Base-by-base conservation (phyloP, 2,329 filamentous ascomycete species). In the Xylaria sp. region DNA sequence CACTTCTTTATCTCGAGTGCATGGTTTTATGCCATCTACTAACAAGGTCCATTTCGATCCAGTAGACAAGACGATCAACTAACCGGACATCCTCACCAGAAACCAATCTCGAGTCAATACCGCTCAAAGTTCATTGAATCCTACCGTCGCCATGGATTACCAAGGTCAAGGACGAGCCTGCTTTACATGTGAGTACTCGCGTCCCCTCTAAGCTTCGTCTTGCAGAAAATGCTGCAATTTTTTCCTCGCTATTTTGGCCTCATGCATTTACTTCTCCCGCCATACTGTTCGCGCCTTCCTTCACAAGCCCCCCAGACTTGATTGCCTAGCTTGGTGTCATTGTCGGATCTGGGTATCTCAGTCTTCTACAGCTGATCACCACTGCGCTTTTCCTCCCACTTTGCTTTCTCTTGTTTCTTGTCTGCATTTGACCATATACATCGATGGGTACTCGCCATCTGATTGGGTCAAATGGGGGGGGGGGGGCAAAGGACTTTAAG, bases 131-230 rank as follows among this genome's bases (percentile, higher is more conserved):
- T 22, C 11, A 22, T 26, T 34, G 29, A 34, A 13, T 13, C 29
- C 4, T 7, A 46, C 48, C 56, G 52, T 56, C 62, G 71, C 64
- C 66, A 81, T 81, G 78, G 77, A 80, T 52, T 76, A 64, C 62
- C 63, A 68, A 52, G 62, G 62, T 51, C 58, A 59, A 52, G 74
- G 72, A 60, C 77, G 78, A 66, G 74, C 76, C 60, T 82, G 79
- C 74, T 82, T 81, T 70, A 78, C 75, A 63, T 79, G 77, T 79
- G 66, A 77, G 77, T 64, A 49, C 17, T 52, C 45, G 44, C 20
- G n/a, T 24, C 40, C 21, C 29, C 17, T 39, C 44, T 29, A 39
- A 45, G 8, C 22, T 19, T 43, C 24, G 18, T 43, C 48, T 40
- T 42, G 44, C 42, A 50, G 18, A 45, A 19, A 29, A 48, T 50